phyloP scores from a whole-genome alignment of 805 yeast genomes.

The Sugiyamaella boreocaroliniensis region DNA sequence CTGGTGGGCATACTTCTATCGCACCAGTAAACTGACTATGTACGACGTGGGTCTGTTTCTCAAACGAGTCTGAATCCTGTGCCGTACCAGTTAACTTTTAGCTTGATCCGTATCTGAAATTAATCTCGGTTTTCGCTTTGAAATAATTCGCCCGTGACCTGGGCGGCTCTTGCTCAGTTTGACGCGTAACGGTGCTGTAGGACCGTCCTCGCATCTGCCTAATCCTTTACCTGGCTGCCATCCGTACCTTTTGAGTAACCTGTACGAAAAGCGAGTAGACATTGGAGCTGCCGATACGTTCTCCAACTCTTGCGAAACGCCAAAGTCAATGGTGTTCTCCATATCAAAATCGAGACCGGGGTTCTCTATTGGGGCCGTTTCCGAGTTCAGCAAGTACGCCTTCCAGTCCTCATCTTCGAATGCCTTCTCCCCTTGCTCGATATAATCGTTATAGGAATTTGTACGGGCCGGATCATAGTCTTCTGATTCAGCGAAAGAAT shows the following conservation, averaged over 20 bases:
- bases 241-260: constrained; percentile 13
- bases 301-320: neutral
- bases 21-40: constrained; percentile 29
- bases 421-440: constrained; percentile 8
- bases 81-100: neutral
- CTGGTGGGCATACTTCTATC: constrained; percentile 30
- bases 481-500: neutral
- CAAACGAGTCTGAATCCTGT: neutral
- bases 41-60: constrained; percentile 29
- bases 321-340: neutral
- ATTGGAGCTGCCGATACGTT: neutral
- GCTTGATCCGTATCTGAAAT: neutral
- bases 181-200: constrained; percentile 9
- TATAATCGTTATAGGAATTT: constrained; percentile 8
- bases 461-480: constrained; percentile 17
- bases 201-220: constrained; percentile 11
- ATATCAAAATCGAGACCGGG: neutral
- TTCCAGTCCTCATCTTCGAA: constrained; percentile 17
- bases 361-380: neutral
- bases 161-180: constrained; percentile 7
- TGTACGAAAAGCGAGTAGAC: constrained; percentile 2
- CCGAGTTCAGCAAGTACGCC: constrained; percentile 8
- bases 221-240: constrained; percentile 20
- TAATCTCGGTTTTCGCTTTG: neutral
- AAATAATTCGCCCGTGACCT: constrained; percentile 13